Evolutionary conservation across 345 rosid species (phyloP), one percentile per base, ranked within the genome.

Genomic region (Brassica cretica): DNA sequence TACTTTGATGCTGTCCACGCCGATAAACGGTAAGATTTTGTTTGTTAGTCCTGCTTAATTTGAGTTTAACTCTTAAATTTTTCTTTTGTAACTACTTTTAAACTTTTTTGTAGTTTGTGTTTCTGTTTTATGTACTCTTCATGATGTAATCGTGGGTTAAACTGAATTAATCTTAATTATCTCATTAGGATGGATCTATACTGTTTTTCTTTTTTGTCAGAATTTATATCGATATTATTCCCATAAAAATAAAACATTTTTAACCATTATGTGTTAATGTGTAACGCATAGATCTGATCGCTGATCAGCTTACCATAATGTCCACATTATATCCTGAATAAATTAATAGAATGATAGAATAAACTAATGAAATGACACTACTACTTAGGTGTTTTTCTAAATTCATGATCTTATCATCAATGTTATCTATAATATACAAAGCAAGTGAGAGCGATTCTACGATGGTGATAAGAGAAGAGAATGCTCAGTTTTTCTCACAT

Each of bases 401-500:
- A 77, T 55, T 7, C 66, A 55, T 71, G 15, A 37, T 63, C 37
- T 15, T 56, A 32, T 70, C 75, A 70, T 8, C 39, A 21, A 24
- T 59, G 63, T 10, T 21, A 68, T 60, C 33, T 67, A 66, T 19
- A 5, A 19, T 30, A 59, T 19, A 66, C 73, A 78, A 59, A 72
- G 29, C 82, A 68, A 62, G 71, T 37, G 82, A 73, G 63, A 79
- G 27, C 62, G 70, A 79, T 68, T 21, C 44, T 62, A 25, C 14
- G 30, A 79, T 51, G 30, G 39, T 32, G 78, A 79, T 79, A 68
- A 79, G 64, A 67, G 74, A 73, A 68, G 61, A 62, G 74, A 79
- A 49, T 68, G 74, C 51, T 73, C 78, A 73, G 82, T 73, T 68
- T 79, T 79, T 68, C 33, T 79, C 82, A 79, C 82, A 74, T 79